Percentiles rank a stretch among this genome's conserved stretches.
Conservation (phyloP, 768 basidiomycete genomes). For the Russula foetens region DNA sequence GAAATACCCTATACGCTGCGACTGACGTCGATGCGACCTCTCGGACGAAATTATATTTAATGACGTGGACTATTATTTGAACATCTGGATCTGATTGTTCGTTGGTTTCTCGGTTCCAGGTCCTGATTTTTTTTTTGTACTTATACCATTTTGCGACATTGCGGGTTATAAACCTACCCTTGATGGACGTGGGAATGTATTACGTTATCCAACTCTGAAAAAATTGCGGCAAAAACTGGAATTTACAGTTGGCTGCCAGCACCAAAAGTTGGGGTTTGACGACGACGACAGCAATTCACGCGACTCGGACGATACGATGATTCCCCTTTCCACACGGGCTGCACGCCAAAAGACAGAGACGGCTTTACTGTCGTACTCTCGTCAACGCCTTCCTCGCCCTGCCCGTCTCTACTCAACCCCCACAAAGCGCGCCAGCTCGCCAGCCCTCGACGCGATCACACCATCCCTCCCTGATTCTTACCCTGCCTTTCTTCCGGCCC, state of each 20-base stretch:
- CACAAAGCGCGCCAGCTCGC: constrained; percentile 45
- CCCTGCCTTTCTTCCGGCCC: constrained; percentile 32
- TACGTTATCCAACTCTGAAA: background rate
- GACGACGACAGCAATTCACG: background rate
- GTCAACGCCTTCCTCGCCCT: constrained; percentile 60
- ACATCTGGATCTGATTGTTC: too few species aligned
- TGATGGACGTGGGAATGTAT: background rate
- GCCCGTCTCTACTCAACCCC: constrained; percentile 65
- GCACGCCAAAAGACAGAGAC: constrained; percentile 26
- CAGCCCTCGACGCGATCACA: constrained; percentile 38
- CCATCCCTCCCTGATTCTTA: constrained; percentile 31
- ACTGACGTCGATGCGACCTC: too few species aligned
- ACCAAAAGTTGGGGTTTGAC: too few species aligned
- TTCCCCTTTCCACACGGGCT: constrained; percentile 25
- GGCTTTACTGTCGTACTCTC: constrained; percentile 49
- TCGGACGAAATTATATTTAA: too few species aligned
- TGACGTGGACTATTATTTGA: too few species aligned
- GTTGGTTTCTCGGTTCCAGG: too few species aligned
- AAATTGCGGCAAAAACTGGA: background rate
- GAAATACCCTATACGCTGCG: too few species aligned
- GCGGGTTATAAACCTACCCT: too few species aligned
- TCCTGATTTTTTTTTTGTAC: too few species aligned
- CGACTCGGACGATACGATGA: constrained; percentile 21
- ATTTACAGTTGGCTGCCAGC: background rate
- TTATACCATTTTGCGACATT: too few species aligned